phyloP scores from a whole-genome alignment of 805 yeast genomes.

The Saturnispora ahearnii region DNA sequence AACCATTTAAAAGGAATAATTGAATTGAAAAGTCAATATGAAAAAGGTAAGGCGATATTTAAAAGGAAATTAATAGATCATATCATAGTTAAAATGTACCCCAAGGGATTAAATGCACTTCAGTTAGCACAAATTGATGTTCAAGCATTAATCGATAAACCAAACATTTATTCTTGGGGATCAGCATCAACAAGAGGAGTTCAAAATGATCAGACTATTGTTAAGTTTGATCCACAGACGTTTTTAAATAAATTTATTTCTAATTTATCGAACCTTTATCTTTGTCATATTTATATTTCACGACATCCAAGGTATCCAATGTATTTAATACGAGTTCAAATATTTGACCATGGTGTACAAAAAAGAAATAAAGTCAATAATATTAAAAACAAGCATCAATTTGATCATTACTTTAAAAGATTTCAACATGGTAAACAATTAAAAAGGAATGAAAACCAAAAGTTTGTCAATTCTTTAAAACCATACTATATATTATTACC shows the following conservation, averaged over 20 bases:
- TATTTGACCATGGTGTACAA: constrained; percentile 41
- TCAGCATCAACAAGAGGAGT: constrained; percentile 37
- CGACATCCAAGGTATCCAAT: constrained; percentile 57
- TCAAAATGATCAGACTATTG: constrained; percentile 11
- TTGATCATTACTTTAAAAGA: constrained; percentile 8
- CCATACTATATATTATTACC: constrained; percentile 66
- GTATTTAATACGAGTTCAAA: constrained; percentile 54
- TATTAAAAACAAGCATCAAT: constrained; percentile 5
- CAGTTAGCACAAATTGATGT: constrained; percentile 69
- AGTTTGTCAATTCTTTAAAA: constrained; percentile 33
- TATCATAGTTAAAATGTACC: constrained; percentile 44
- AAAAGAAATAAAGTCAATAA: not conserved
- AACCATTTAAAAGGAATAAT: constrained; percentile 14
- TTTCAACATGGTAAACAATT: constrained; percentile 5
- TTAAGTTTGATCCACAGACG: constrained; percentile 36
- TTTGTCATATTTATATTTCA: constrained; percentile 58
- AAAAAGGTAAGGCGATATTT: constrained; percentile 2
- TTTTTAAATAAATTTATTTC: constrained; percentile 41
- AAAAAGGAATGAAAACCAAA: constrained; percentile 8
- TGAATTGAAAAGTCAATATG: constrained; percentile 12
- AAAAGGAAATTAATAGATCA: constrained; percentile 34
- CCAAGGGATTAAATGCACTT: constrained; percentile 47
- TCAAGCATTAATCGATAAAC: constrained; percentile 52
- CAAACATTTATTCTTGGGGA: constrained; percentile 39
- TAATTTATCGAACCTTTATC: constrained; percentile 42